These are phyloP conservation scores for Fusarium subtropicale DNA, from an alignment of 2,329 filamentous ascomycete genomes.

Conservation along the genomic window DNA sequence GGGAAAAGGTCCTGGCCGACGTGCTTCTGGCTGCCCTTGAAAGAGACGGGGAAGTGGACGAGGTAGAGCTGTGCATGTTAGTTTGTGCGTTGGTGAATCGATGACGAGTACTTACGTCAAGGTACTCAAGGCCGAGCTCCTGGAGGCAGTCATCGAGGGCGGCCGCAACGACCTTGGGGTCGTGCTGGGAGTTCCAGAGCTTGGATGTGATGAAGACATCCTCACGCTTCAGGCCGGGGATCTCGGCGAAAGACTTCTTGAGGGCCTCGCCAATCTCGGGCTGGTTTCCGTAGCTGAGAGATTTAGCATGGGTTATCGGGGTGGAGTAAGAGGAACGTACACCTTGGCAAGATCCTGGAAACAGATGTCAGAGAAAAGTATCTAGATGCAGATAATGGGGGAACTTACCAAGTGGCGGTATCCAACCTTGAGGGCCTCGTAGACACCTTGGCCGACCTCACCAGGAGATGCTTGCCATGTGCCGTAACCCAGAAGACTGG, in stretches of 20 bases:
- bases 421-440: constrained; percentile 62
- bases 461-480: constrained; percentile 22
- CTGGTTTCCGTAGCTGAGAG: constrained; percentile 69
- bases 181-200: constrained; percentile 68
- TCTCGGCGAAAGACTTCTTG: constrained; percentile 74
- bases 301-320: background rate
- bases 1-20: constrained; percentile 65
- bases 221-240: constrained; percentile 71
- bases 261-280: constrained; percentile 65
- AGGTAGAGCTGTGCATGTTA: constrained; percentile 63
- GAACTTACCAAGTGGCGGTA: constrained; percentile 60
- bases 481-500: constrained; percentile 13
- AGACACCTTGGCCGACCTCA: constrained; percentile 60
- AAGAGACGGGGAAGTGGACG: constrained; percentile 72
- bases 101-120: constrained; percentile 60
- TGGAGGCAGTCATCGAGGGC: constrained; percentile 73
- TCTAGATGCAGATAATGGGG: fast-evolving
- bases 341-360: constrained; percentile 63
- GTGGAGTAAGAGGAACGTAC: background rate
- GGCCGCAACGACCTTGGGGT: constrained; percentile 64
- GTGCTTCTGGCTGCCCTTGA: constrained; percentile 9
- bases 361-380: background rate
- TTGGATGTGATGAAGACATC: constrained; percentile 76
- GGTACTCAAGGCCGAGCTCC: constrained; percentile 74
- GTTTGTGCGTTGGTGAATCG: background rate